Base-by-base conservation (phyloP, 106 monocot species). In the Allium cepa region DNA sequence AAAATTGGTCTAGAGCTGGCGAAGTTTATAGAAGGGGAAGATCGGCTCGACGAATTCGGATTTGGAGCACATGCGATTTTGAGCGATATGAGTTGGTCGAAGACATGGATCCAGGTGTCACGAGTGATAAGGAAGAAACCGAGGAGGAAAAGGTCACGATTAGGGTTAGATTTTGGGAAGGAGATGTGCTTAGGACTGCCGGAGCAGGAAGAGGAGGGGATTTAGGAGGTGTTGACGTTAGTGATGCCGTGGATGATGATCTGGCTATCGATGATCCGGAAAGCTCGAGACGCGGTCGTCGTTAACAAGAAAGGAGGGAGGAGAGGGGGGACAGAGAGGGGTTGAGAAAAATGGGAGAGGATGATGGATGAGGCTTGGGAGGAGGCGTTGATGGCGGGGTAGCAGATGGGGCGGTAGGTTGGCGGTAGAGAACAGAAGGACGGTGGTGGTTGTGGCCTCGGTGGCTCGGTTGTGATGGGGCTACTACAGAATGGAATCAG, bases 381-480 rank as follows among this genome's bases (percentile, higher is more conserved):
- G 10, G 96, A 88, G 56, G 86, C 82, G 79, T 97, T 97, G 76
- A 97, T 81, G 7, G 96, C 96, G 1, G 96, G 92, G 17, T 77
- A 81, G n/a, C 88, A 84, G 78, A 92, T 86, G 56, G 92, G 96
- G 63, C 96, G 96, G 76, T 97, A 92, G 13, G 77, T 75, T 1
- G 88, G 88, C 1, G 91, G 87, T 1, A 85, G 79, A 46, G 81
- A 87, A n/a, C 50, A 14, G 62, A 66, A 76, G 12, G 75, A 17
- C 64, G 57, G 68, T 7, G 70, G 60, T 12, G 71, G 72, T 7
- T 64, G 60, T 9, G 79, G 58, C 26, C 67, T 57, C 5, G 58
- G 17, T 50, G 28, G 10, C 9, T 8, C 16, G 49, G 2, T 52
- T 52, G 52, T 52, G 17, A 78, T 76, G 17, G 82, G 80, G 66